Evolutionary conservation across 768 basidiomycete species (phyloP), one percentile per base, ranked within the genome.

Genomic region (Scleroderma bovista): DNA sequence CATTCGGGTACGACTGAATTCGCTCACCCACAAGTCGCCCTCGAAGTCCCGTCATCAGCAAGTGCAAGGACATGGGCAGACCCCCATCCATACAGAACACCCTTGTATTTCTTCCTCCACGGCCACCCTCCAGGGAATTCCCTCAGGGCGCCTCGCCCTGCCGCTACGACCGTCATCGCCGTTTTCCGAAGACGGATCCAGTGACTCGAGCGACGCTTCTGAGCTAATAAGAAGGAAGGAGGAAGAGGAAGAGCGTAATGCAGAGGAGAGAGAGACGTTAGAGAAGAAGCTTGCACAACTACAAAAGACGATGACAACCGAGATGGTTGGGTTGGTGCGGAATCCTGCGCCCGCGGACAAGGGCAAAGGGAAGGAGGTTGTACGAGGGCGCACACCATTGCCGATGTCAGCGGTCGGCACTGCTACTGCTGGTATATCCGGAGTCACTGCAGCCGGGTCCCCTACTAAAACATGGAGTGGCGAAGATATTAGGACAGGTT

Each of bases 301-400:
- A 17, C 79, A 88, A 60, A 74, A 63, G 46, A 80, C 84, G 75
- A 84, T 92, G 71, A 88, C 84, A 1, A 81, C 75, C 51, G 88
- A 90, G 42, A 71, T 76, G 19, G 61, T 92, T 19, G 89, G 89
- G 1, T 74, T 93, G 17, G 83, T 90, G 44, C 58, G 63, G 13
- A 72, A 73, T 3, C 52, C 61, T 9, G 39, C 54, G 29, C 62
- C 66, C 11, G 66, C 59, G 33, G 63, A 58, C 22, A 76, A 76
- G 58, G 71, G 62, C 15, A 76, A 74, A 43, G 48, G 50, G 42
- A 41, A 59, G 51, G 68, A 62, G n/a, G 54, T 65, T 24, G 67
- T 70, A 34, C 77, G 79, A 17, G 79, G 79, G 24, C 74, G 80
- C 23, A 54, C 56, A 3, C 56, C 51, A 6, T 56, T 66, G 41